These are phyloP conservation scores for Primulina huaijiensis DNA, from an alignment of 257 asterid species.

Conservation along the genomic window DNA sequence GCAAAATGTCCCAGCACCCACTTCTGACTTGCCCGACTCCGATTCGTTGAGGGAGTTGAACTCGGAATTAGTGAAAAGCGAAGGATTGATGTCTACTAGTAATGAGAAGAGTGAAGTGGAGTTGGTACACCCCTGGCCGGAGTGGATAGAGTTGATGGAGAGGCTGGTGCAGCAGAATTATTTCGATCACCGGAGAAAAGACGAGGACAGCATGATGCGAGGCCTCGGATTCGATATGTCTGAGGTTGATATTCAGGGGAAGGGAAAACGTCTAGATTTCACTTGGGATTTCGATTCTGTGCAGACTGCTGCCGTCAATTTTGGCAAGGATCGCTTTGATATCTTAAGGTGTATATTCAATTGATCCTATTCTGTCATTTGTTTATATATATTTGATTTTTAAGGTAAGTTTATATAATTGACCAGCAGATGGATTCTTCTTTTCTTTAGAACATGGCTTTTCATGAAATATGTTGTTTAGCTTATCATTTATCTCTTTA, in stretches of 20 bases:
- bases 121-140: constrained; percentile 91
- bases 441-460: constrained; percentile 20
- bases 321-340: constrained; percentile 87
- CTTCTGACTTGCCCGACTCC: constrained; percentile 2
- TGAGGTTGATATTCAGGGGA: constrained; percentile 30
- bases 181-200: constrained; percentile 86
- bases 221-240: constrained; percentile 57
- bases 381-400: background rate
- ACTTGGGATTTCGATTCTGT: constrained; percentile 76
- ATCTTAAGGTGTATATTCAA: constrained; percentile 54
- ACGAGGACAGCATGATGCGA: constrained; percentile 81
- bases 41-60: constrained; percentile 33
- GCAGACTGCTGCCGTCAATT: constrained; percentile 70
- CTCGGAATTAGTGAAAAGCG: constrained; percentile 37
- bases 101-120: constrained; percentile 55
- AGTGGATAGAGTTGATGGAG: constrained; percentile 93
- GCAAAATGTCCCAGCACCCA: constrained; percentile 23
- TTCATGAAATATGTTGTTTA: constrained; percentile 28
- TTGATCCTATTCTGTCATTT: background rate
- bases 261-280: constrained; percentile 51
- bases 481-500: background rate
- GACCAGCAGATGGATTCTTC: constrained; percentile 1
- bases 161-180: constrained; percentile 89
- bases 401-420: background rate
- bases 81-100: constrained; percentile 31